Base-by-base conservation (phyloP, 345 rosid genomes). In the Citrus medica region DNA sequence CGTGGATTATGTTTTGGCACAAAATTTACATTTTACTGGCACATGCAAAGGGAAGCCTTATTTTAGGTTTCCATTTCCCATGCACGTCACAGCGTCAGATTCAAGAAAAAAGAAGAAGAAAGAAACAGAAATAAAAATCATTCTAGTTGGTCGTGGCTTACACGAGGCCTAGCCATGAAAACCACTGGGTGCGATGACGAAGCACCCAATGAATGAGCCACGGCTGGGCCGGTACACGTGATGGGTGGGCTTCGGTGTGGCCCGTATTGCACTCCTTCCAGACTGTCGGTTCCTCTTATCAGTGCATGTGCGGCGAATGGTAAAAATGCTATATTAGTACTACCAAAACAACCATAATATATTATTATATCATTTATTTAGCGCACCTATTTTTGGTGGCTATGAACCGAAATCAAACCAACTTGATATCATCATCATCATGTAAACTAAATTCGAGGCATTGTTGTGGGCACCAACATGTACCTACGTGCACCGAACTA, bases 201-300 rank as follows among this genome's bases (percentile, higher is more conserved):
- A n/a, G 17, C 59, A 37, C 59, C 66, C 46, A 32, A 79, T 64
- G 28, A 22, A 27, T 33, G 59, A 73, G 73, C 77, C 73, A 73
- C 21, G 27, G 8, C 21, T 55, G 73, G 77, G 33, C 73, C 72
- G 1, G 4, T 7, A 16, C 77, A 74, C 59, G 35, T 60, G 55
- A 73, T 60, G 24, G 67, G 56, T 63, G 55, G 76, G 56, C 65
- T 71, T n/a, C 19, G 8, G n/a, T n/a, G 6, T 9, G 48, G 58
- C 56, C 73, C 73, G 4, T 40, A 2, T 27, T 67, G 7, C 5
- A 17, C 28, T 10, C 22, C n/a, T 8, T 38, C 51, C 13, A 9
- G 22, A 12, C 65, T 14, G 51, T 42, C 4, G 48, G 48, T 9
- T 42, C 48, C 48, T 10, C 14, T 10, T 10, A 10, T 42, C 48